These are phyloP conservation scores for Erythrophleum fordii DNA, from an alignment of 306 rosid genomes.

Conservation along the genomic window DNA sequence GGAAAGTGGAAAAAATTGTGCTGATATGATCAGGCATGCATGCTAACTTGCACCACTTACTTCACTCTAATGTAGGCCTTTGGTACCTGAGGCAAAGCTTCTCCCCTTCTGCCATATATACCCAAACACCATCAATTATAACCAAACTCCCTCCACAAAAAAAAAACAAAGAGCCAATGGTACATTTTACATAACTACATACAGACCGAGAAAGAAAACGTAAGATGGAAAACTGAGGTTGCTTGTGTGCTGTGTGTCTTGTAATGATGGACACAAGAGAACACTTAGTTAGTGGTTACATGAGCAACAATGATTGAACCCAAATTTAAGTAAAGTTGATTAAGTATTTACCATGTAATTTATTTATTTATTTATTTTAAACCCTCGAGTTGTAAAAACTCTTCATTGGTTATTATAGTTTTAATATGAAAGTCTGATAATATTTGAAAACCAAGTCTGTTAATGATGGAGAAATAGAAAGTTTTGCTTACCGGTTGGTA, in stretches of 20 bases:
- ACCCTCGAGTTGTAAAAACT: too few species aligned
- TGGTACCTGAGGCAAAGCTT: constrained; percentile 65
- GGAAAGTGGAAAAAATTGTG: constrained; percentile 37
- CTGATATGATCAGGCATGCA: constrained; percentile 39
- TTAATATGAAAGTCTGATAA: too few species aligned
- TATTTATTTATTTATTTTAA: too few species aligned
- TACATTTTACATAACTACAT: not conserved
- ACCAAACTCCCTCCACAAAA: not conserved
- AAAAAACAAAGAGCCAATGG: not conserved
- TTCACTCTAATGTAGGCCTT: constrained; percentile 74
- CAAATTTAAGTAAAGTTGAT: not conserved
- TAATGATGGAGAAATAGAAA: constrained; percentile 8
- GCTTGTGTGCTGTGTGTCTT: not conserved
- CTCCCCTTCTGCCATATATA: constrained; percentile 47
- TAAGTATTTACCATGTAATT: not conserved
- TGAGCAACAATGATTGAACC: not conserved
- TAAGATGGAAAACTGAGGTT: constrained; percentile 2
- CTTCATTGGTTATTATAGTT: too few species aligned
- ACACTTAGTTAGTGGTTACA: not conserved
- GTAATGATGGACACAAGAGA: not conserved
- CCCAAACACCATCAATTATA: not conserved
- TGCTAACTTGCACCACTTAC: constrained; percentile 68
- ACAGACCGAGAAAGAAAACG: not conserved
- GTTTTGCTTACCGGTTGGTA: constrained; percentile 58
- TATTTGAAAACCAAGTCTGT: too few species aligned